These are phyloP conservation scores for Acorus calamus DNA, from an alignment of 106 monocot species.

Conservation along the genomic window DNA sequence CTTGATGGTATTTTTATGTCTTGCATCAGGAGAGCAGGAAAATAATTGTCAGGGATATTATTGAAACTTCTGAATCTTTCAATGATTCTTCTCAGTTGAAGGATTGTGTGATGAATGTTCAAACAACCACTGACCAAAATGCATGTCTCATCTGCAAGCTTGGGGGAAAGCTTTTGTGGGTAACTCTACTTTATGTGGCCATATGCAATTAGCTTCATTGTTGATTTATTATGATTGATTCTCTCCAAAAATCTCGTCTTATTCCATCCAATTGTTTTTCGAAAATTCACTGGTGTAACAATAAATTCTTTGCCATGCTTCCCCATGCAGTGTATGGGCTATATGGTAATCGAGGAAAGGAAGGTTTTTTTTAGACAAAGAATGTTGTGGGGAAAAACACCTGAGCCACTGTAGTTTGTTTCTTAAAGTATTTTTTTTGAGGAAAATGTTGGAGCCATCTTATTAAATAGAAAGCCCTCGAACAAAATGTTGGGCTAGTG, in stretches of 20 bases:
- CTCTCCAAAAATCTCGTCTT: background rate
- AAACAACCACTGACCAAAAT: constrained; percentile 6
- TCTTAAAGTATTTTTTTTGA: no score
- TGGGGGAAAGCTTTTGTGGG: constrained; percentile 34
- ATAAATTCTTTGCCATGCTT: no score
- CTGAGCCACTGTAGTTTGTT: no score
- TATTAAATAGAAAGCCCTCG: no score
- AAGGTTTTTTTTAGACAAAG: no score
- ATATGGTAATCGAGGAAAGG: no score
- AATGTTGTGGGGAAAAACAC: no score
- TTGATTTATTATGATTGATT: background rate
- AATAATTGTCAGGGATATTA: background rate
- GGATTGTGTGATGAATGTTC: constrained; percentile 3
- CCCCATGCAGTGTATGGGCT: no score
- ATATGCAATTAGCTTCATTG: background rate
- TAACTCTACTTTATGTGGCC: constrained; percentile 2
- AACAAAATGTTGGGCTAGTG: no score
- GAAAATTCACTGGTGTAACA: no score
- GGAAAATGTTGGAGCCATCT: no score
- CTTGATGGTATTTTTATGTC: constrained; percentile 3
- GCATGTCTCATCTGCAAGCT: constrained; percentile 39
- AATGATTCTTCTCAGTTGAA: background rate
- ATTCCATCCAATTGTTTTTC: no score
- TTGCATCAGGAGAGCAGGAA: constrained; percentile 27
- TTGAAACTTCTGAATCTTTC: constrained; percentile 1